phyloP scores from a whole-genome alignment of 2,329 filamentous ascomycete genomes.

The Pezicula carpinea region DNA sequence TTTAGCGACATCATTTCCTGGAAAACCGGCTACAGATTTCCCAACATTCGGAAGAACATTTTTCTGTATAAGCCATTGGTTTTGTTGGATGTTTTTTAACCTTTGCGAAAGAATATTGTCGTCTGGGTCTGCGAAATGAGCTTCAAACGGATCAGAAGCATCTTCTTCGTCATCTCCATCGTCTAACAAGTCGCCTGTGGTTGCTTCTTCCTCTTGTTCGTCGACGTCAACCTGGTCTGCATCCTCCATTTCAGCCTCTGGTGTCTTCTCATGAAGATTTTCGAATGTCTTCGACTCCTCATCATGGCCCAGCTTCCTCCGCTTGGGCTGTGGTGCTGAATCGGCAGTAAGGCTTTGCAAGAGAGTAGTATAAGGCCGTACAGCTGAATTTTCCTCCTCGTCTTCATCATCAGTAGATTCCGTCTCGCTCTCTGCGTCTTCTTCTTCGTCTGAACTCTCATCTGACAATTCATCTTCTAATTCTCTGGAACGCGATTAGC shows the following conservation, averaged over 20 bases:
- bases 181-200: constrained; percentile 30
- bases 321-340: constrained; percentile 44
- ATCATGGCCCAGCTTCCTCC: constrained; percentile 46
- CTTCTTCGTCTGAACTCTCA: constrained; percentile 34
- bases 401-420: constrained; percentile 41
- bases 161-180: constrained; percentile 43
- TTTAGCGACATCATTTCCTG: constrained; percentile 34
- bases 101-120: constrained; percentile 52
- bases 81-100: constrained; percentile 45
- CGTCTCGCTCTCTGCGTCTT: constrained; percentile 38
- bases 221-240: constrained; percentile 41
- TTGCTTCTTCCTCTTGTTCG: constrained; percentile 45
- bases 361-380: constrained; percentile 51
- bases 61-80: constrained; percentile 48
- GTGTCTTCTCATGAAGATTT: constrained; percentile 2
- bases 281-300: constrained; percentile 11
- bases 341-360: constrained; percentile 52
- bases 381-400: constrained; percentile 28
- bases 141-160: constrained; percentile 68
- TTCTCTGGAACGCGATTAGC: constrained; percentile 16
- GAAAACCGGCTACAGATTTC: constrained; percentile 43
- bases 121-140: constrained; percentile 70
- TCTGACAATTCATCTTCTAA: constrained; percentile 24
- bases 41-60: constrained; percentile 36
- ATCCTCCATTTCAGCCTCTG: constrained; percentile 9